A percentile compares a stretch with the other conserved stretches of the same genome.
Conservation (phyloP, 495 filamentous ascomycete species). For the Tuber brumale region DNA sequence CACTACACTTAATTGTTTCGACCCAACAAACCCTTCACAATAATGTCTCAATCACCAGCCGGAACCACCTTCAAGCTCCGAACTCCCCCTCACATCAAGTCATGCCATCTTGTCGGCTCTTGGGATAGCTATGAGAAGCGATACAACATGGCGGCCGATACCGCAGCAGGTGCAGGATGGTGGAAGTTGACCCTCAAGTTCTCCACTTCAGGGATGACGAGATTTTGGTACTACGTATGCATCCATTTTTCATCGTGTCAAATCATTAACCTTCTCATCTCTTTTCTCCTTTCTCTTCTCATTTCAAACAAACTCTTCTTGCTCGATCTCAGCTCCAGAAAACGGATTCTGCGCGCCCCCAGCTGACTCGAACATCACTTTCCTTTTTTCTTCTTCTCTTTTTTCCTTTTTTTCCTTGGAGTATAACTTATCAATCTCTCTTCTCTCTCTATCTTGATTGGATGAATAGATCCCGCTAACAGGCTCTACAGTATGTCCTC, state of each 20-base stretch:
- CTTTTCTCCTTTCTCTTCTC: constrained; percentile 3
- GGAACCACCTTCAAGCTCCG: constrained; percentile 68
- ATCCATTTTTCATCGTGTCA: constrained; percentile 15
- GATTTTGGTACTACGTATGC: constrained; percentile 96
- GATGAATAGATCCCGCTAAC: constrained; percentile 25
- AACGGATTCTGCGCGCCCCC: background rate
- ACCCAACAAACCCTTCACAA: constrained; percentile 18
- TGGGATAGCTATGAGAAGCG: constrained; percentile 97
- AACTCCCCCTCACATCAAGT: constrained; percentile 94
- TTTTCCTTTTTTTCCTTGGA: constrained; percentile 5
- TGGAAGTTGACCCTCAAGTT: constrained; percentile 95
- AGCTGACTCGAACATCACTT: background rate
- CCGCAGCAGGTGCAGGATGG: constrained; percentile 82
- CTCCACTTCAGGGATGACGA: constrained; percentile 67
- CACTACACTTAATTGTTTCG: constrained; percentile 7
- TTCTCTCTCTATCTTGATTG: constrained; percentile 11
- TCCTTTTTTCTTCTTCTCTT: constrained; percentile 8
- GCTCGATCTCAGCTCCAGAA: background rate
- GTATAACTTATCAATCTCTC: constrained; percentile 10
- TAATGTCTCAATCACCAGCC: constrained; percentile 34
- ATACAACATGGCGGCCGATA: constrained; percentile 61
- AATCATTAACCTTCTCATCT: constrained; percentile 8
- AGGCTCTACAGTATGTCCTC: constrained; percentile 70
- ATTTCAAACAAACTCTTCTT: constrained; percentile 3
- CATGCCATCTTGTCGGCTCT: constrained; percentile 92